Base-by-base conservation (phyloP, 768 basidiomycete species). In the Tulasnella sp. region DNA sequence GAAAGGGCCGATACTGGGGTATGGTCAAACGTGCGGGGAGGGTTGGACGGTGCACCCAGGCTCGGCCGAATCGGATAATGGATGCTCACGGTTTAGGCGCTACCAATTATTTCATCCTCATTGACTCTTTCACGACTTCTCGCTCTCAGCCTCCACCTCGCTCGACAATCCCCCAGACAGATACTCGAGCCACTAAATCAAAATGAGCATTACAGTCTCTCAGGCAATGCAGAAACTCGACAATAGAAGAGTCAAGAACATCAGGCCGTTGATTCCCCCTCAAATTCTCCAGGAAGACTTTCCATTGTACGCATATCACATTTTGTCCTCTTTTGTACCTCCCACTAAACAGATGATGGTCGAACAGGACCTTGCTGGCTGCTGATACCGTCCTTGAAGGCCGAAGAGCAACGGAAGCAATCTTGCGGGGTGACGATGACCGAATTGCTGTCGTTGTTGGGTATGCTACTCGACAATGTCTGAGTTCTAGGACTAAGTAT, bases 201-300 rank as follows among this genome's bases (percentile, higher is more conserved):
- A 62, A 42, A 81, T 81, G 80, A 68, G 62, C 68, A 79, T 80
- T 44, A 82, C 93, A 72, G 92, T 94, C 89, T 91, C 90, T 83
- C 92, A 95, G 80, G 94, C 94, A 62, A 89, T 94, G 75, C 84
- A 89, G 80, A 91, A 92, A 77, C 91, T 98, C 52, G 95, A 96
- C 83, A 97, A 98, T 83, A 88, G 91, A 80, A 88, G 96, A 71
- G 96, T 98, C 77, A 95, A 91, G 84, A 92, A 90, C 24, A 96
- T 93, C 24, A 88, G 96, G 58, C 96, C 96, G 39, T 86, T 98
- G 78, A 96, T 98, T 79, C 96, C 96, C 75, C 96, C 96, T 31
- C 96, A 97, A 84, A 97, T 98, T 80, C 89, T 98, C 1, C 93
- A 94, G 82, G 96, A 98, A 85, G 96, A 98, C 85, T 89, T 94